Conservation (phyloP, 2,329 filamentous ascomycete genomes). For the Neonectria faginata region DNA sequence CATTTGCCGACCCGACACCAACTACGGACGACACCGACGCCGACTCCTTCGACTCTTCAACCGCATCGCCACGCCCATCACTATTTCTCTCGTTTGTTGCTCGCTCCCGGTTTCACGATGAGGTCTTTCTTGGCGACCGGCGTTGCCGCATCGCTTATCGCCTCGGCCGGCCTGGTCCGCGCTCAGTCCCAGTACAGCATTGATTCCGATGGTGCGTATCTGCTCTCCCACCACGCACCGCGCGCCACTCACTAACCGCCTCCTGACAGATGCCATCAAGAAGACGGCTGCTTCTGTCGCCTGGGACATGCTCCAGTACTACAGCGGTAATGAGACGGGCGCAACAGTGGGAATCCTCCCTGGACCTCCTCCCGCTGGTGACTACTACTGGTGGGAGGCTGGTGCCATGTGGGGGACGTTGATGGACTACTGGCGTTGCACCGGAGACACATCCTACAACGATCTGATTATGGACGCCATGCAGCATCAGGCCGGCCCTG, state of each 20-base stretch:
- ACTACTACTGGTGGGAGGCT: conserved; percentile 76
- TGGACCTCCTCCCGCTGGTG: conserved; percentile 58
- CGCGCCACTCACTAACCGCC: conserved; percentile 30
- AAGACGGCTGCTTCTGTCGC: conserved; percentile 54
- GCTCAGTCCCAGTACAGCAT: conserved; percentile 44
- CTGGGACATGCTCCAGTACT: conserved; percentile 60
- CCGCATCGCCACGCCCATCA: conserved; percentile 12
- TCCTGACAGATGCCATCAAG: conserved; percentile 52
- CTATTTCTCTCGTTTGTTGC: conserved; percentile 18
- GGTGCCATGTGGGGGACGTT: conserved; percentile 71
- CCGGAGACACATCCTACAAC: conserved; percentile 70
- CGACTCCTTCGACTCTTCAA: conserved; percentile 26
- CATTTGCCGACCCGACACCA: conserved; percentile 13
- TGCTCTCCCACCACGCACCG: background rate
- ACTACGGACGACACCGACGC: background rate
- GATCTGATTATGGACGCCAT: conserved; percentile 62
- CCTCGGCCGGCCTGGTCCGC: conserved; percentile 35
- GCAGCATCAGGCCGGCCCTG: conserved; percentile 64
- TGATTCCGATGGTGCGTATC: conserved; percentile 38
- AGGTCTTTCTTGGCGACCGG: conserved; percentile 36
- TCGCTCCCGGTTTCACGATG: conserved; percentile 37
- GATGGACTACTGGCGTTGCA: conserved; percentile 74
- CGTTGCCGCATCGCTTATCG: conserved; percentile 40
- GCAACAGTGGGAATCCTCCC: conserved; percentile 61
- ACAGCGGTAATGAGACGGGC: conserved; percentile 59